Base-by-base conservation (phyloP, 805 yeast genomes). In the Zygosaccharomyces bailii region DNA sequence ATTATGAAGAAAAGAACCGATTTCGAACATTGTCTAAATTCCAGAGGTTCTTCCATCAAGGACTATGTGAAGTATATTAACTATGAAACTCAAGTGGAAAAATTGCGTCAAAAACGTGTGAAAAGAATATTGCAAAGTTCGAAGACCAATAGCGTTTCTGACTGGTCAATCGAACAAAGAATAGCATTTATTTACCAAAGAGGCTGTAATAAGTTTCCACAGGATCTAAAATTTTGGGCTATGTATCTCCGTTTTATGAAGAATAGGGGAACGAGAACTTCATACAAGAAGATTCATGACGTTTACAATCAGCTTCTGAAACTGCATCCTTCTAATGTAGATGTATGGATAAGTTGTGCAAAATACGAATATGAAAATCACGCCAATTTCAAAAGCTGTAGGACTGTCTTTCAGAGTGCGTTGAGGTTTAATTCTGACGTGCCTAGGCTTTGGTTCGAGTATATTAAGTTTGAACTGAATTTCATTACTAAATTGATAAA, bases 1-100 rank as follows among this genome's bases (percentile, higher is more conserved):
- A 84, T 93, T 43, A 87, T 91, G 88, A 82, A 93, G 68, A 79
- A 89, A 60, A 78, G 99, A 69, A 91, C 97, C 0, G 97, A 90
- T 66, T 93, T 89, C 57, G 99, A 93, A 67, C 96, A 93, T 63
- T 70, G 96, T 45, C 78, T 93, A 43, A 77, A 78, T 35, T 86
- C 95, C 34, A 75, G 98, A 65, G 95, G 93, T 1, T 79, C 90
- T 9, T 80, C 76, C 51, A 77, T 87, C 2, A 69, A 77, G 42
- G 98, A 91, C 63, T 95, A 81, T 59, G 61, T 86, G 44, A 76
- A 77, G 54, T 93, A 93, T 62, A 78, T 84, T 35, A 84, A 79
- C 42, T 95, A 83, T 60, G 99, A 93, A 60, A 72, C 65, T 46
- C 84, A 83, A 57, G 72, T 93, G 34, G 96, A 90, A 51, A 80